Conservation (phyloP, 257 asterid genomes). For the Agastache rugosa region DNA sequence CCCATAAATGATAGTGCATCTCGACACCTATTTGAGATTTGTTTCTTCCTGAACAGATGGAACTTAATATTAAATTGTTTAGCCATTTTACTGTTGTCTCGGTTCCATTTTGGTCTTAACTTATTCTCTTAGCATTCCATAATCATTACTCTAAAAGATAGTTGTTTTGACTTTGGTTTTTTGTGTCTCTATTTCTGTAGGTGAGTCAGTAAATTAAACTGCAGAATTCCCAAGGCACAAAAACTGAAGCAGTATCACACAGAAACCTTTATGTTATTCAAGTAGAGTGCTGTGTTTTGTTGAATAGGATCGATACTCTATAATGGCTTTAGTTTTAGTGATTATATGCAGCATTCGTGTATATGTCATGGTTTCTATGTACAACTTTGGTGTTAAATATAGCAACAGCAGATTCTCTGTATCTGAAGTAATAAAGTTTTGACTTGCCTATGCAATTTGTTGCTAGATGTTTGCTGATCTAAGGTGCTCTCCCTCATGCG, state of each 20-base stretch:
- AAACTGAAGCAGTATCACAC: slow-evolving; percentile 1
- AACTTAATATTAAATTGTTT: no score
- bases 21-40: no score
- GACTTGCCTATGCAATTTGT: slow-evolving; percentile 30
- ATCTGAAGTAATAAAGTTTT: slow-evolving; percentile 9
- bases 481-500: slow-evolving; percentile 95
- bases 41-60: no score
- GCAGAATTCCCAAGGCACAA: neutral
- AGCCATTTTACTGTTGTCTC: no score
- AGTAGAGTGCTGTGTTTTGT: neutral
- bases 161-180: neutral
- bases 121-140: neutral
- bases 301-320: neutral
- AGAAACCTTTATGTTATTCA: neutral
- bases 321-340: slow-evolving; percentile 4
- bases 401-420: neutral
- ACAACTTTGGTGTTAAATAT: neutral
- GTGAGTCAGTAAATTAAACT: neutral
- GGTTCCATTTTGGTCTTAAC: neutral
- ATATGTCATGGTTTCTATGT: slow-evolving; percentile 7
- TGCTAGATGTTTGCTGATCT: slow-evolving; percentile 95
- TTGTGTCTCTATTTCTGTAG: neutral
- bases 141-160: neutral
- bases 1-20: no score
- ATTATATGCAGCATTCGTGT: slow-evolving; percentile 17